Base-by-base conservation (phyloP, 768 basidiomycete species). In the Goffeauzyma gilvescens region DNA sequence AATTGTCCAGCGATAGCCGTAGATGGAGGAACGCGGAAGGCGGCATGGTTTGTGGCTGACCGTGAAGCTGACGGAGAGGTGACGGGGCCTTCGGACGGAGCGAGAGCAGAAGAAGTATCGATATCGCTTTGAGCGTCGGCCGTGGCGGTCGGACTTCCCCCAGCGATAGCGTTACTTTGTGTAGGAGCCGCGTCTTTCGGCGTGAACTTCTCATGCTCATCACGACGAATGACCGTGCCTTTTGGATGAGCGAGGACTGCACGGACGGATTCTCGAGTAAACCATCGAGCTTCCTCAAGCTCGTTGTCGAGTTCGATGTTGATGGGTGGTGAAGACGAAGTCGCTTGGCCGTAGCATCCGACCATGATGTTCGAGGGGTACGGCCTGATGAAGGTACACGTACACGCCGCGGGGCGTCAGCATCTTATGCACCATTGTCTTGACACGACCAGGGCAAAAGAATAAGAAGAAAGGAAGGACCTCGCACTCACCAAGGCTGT, bases 211-310 rank as follows among this genome's bases (percentile, higher is more conserved):
- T 71, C 72, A 45, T 72, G 67, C 46, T 79, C 76, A 4, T 64
- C 52, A 6, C 62, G 58, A n/a, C 62, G 53, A 38, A 76, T 68
- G 21, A 53, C 64, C 5, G 71, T 73, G 6, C 76, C 77, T 2
- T 66, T 58, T 3, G 62, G 60, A 53, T 76, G 71, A n/a, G 65
- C 60, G 15, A 93, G 66, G 6, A 85, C 74, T 0, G 68, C 63
- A 5, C 72, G 62, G 25, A 95, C 69, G 52, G 85, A 76, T 14
- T 72, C 72, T 3, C 81, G 75, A 9, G 77, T 76, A 64, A 76
- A 93, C 84, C 84, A 98, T 34, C 72, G 72, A 1, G 86, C 87
- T 56, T 95, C 87, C 55, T 78, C 77, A n/a, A 98, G 73, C 66
- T 98, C 90, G 52, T 90, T 90, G 58, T 95, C 90, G 2, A 98